A percentile compares a stretch with the other conserved stretches of the same genome.
phyloP scores from a whole-genome alignment of 164 flowering plant species.

The Macadamia tetraphylla region DNA sequence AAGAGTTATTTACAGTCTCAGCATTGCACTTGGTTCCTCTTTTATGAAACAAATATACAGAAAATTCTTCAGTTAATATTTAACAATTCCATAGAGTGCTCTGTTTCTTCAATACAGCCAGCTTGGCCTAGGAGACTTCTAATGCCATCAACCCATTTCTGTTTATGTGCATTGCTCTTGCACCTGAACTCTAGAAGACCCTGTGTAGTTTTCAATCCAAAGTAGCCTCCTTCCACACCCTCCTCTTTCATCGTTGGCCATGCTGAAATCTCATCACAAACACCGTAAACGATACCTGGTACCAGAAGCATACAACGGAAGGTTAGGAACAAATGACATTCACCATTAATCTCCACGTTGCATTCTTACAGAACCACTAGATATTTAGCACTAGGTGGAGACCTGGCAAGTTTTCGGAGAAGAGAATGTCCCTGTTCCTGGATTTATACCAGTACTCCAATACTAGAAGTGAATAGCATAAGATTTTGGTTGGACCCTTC shows the following conservation, averaged over 20 bases:
- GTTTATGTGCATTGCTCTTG: constrained; percentile 59
- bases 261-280: constrained; percentile 48
- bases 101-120: constrained; percentile 25
- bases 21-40: background rate
- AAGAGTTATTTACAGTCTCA: too few relatives aligned
- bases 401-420: too few relatives aligned
- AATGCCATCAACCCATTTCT: constrained; percentile 75
- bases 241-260: constrained; percentile 58
- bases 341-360: background rate
- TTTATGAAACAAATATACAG: background rate
- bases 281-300: constrained; percentile 77
- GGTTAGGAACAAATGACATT: background rate
- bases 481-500: too few relatives aligned
- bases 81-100: constrained; percentile 31
- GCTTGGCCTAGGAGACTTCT: constrained; percentile 44
- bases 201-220: constrained; percentile 74
- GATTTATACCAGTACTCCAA: too few relatives aligned
- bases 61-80: constrained; percentile 17
- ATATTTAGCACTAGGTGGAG: too few relatives aligned
- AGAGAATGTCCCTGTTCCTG: too few relatives aligned
- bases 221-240: constrained; percentile 42
- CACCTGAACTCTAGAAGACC: constrained; percentile 88
- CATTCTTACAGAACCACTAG: background rate
- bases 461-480: too few relatives aligned
- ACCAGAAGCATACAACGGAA: background rate